These are phyloP conservation scores for Xylona heveae DNA, from an alignment of 495 filamentous ascomycete species.

Conservation along the genomic window DNA sequence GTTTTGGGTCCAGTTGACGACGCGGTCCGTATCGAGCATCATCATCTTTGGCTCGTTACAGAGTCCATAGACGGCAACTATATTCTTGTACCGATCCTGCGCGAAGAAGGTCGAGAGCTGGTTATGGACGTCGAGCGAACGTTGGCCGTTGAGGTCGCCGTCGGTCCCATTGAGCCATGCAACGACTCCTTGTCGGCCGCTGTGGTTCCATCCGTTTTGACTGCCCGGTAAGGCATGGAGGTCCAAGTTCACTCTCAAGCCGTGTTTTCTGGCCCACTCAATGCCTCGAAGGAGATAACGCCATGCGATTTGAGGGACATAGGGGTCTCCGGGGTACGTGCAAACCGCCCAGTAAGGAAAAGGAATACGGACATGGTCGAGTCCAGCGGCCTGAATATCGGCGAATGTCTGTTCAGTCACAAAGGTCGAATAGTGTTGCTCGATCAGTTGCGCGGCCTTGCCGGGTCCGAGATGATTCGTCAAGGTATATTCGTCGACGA, in stretches of 20 bases:
- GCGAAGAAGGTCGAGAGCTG: slow-evolving; percentile 67
- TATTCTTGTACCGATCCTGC: slow-evolving; percentile 65
- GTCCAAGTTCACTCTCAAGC: slow-evolving; percentile 84
- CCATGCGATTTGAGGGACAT: slow-evolving; percentile 74
- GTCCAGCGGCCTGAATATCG: slow-evolving; percentile 68
- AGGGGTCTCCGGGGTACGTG: slow-evolving; percentile 72
- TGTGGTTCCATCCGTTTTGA: slow-evolving; percentile 85
- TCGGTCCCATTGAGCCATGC: slow-evolving; percentile 62
- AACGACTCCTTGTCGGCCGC: slow-evolving; percentile 48
- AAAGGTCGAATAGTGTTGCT: slow-evolving; percentile 81
- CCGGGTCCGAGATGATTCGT: slow-evolving; percentile 40
- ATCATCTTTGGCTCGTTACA: slow-evolving; percentile 80
- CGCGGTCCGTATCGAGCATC: slow-evolving; percentile 27
- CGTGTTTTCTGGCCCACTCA: slow-evolving; percentile 85
- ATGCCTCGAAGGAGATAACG: slow-evolving; percentile 83
- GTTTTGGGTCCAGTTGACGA: slow-evolving; percentile 46
- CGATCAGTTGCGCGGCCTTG: slow-evolving; percentile 39
- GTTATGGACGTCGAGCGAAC: slow-evolving; percentile 65
- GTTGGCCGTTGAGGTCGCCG: slow-evolving; percentile 37
- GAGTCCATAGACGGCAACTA: slow-evolving; percentile 67
- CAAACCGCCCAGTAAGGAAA: slow-evolving; percentile 91
- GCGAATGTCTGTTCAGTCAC: slow-evolving; percentile 64
- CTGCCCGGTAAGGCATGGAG: slow-evolving; percentile 69
- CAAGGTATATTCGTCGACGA: slow-evolving; percentile 82
- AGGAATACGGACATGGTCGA: slow-evolving; percentile 90